Percentiles rank a stretch among this genome's conserved stretches.
Conservation (phyloP, 1,284 basidiomycete genomes). For the Cystobasidium slooffiae region DNA sequence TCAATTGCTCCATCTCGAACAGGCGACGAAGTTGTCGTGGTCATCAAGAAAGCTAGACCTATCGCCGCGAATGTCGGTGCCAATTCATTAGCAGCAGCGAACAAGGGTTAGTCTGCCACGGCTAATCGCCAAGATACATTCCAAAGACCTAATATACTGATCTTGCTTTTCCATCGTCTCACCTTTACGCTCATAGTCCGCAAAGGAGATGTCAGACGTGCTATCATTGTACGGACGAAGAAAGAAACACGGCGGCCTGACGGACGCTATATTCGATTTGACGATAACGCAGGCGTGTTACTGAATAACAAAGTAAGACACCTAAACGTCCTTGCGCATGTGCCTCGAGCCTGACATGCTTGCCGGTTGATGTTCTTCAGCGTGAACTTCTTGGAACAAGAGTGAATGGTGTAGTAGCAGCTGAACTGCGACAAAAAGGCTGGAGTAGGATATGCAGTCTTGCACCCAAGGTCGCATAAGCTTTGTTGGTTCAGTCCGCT, state of each 20-base stretch:
- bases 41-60: conserved; percentile 89
- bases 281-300: conserved; percentile 96
- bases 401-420: conserved; percentile 44
- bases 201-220: conserved; percentile 88
- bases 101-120: conserved; percentile 56
- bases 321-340: conserved; percentile 51
- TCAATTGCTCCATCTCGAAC: conserved; percentile 45
- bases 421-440: conserved; percentile 42
- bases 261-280: conserved; percentile 84
- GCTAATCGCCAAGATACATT: not conserved
- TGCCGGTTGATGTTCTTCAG: not conserved
- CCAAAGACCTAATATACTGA: conserved; percentile 57
- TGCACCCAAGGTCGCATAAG: conserved; percentile 35
- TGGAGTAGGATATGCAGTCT: conserved; percentile 43
- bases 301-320: conserved; percentile 78
- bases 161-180: not conserved
- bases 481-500: not conserved
- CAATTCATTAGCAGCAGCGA: conserved; percentile 64
- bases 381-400: conserved; percentile 43
- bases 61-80: conserved; percentile 63
- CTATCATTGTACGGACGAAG: conserved; percentile 89
- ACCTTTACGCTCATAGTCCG: conserved; percentile 64
- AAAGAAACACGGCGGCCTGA: conserved; percentile 83
- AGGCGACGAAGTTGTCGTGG: conserved; percentile 97
- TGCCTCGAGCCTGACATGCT: not conserved